Percentiles rank a stretch among this genome's conserved stretches.
Conservation (phyloP, 2,329 filamentous ascomycete genomes). For the Mollisia scopiformis region DNA sequence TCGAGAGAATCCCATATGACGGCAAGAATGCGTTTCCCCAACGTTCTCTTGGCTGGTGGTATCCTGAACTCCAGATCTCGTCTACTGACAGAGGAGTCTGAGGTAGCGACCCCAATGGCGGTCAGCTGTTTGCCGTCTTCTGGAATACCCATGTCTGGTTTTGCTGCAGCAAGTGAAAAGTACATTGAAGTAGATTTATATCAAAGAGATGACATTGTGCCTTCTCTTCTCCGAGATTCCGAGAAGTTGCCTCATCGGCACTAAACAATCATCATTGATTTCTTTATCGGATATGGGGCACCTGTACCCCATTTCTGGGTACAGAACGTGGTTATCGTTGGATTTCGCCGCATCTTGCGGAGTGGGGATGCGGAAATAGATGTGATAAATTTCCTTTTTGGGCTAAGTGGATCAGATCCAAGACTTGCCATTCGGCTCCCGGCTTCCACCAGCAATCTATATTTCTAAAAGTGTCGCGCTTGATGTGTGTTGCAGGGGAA, state of each 20-base stretch:
- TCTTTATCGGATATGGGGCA: background rate
- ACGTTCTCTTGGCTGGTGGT: slow-evolving; percentile 6
- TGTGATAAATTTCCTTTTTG: background rate
- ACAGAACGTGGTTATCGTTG: background rate
- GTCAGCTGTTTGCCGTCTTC: background rate
- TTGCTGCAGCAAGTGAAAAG: background rate
- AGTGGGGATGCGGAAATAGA: background rate
- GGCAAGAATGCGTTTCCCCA: slow-evolving; percentile 15
- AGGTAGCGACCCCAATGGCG: background rate
- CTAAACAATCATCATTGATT: background rate
- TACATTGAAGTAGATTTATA: background rate
- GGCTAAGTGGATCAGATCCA: no score
- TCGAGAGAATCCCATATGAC: slow-evolving; percentile 29
- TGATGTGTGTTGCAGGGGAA: no score
- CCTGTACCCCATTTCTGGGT: background rate
- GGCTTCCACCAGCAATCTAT: no score
- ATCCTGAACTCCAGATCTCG: background rate
- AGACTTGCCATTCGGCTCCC: no score
- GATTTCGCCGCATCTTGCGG: background rate
- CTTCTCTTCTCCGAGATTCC: no score
- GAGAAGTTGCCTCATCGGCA: background rate
- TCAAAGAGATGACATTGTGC: background rate
- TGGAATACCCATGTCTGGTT: background rate
- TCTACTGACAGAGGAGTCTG: background rate
- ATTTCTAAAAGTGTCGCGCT: no score